A percentile compares a stretch with the other conserved stretches of the same genome.
Conservation (phyloP, 108 stramenopile genomes). For the Fistulifera solaris region DNA sequence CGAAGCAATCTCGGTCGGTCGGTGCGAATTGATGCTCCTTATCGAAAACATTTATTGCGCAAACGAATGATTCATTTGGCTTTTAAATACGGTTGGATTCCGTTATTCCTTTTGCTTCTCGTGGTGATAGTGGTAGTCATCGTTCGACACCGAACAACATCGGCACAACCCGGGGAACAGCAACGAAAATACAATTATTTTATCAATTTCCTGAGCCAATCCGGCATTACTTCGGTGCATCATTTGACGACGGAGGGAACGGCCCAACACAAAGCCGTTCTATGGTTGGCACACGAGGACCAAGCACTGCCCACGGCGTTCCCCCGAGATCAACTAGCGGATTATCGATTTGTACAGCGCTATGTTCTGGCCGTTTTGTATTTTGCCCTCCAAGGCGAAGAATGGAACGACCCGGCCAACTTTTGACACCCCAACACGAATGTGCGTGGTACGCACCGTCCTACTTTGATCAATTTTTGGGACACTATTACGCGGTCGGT, state of each 20-base stretch:
- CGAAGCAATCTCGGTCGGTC: neutral
- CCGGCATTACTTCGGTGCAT: conserved; percentile 7
- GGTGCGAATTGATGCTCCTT: neutral
- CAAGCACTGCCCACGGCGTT: neutral
- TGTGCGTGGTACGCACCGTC: conserved; percentile 1
- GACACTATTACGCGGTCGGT: conserved; percentile 14
- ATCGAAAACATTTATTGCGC: conserved; percentile 7
- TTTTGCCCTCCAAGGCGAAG: conserved; percentile 12
- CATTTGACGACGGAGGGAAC: conserved; percentile 11
- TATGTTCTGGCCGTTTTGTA: conserved; percentile 26
- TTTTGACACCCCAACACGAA: conserved; percentile 10
- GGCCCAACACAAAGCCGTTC: conserved; percentile 31
- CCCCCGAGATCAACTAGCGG: neutral
- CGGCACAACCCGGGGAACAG: neutral
- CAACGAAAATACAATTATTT: neutral
- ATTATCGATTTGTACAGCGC: conserved; percentile 21
- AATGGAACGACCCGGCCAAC: conserved; percentile 1
- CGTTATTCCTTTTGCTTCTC: neutral
- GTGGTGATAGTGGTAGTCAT: conserved; percentile 3
- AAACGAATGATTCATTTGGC: neutral
- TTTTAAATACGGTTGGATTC: conserved; percentile 1
- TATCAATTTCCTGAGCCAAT: conserved; percentile 6
- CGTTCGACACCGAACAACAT: neutral
- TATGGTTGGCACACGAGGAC: conserved; percentile 38
- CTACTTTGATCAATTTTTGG: conserved; percentile 2